A percentile compares a stretch with the other conserved stretches of the same genome.
Evolutionary conservation across 768 basidiomycete genomes (phyloP).

Genomic region (Cystobasidium tubakii): DNA sequence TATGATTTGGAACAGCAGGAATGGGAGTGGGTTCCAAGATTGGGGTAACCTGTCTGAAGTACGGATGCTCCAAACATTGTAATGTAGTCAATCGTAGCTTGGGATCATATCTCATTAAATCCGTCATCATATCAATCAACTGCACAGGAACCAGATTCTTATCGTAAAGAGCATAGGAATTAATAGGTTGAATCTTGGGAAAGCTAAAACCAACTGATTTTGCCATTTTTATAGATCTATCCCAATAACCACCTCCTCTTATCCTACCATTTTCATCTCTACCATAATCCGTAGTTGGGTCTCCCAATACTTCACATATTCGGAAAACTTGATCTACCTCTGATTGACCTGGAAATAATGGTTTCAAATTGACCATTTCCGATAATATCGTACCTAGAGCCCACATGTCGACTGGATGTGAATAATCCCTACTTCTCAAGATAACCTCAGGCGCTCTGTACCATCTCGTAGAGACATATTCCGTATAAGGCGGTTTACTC

Average conservation of each 20-base stretch:
- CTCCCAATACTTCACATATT: constrained; percentile 88
- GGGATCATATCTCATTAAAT: constrained; percentile 88
- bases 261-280: constrained; percentile 62
- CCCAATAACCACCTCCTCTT: constrained; percentile 84
- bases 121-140: constrained; percentile 85
- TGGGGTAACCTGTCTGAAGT: constrained; percentile 66
- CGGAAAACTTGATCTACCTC: constrained; percentile 86
- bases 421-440: constrained; percentile 83
- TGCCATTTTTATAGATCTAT: constrained; percentile 77
- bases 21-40: constrained; percentile 45
- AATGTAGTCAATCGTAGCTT: constrained; percentile 73
- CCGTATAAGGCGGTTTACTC: constrained; percentile 88
- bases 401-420: constrained; percentile 98
- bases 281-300: constrained; percentile 79
- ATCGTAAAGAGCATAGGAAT: constrained; percentile 65
- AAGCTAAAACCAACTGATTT: constrained; percentile 77
- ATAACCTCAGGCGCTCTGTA: constrained; percentile 97
- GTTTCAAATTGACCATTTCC: constrained; percentile 87
- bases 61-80: constrained; percentile 80
- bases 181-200: constrained; percentile 58
- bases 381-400: constrained; percentile 97
- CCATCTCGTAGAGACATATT: constrained; percentile 99
- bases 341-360: constrained; percentile 86
- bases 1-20: constrained; percentile 43
- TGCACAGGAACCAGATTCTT: constrained; percentile 62